Conservation (phyloP, 306 rosid genomes). For the Purshia tridentata region DNA sequence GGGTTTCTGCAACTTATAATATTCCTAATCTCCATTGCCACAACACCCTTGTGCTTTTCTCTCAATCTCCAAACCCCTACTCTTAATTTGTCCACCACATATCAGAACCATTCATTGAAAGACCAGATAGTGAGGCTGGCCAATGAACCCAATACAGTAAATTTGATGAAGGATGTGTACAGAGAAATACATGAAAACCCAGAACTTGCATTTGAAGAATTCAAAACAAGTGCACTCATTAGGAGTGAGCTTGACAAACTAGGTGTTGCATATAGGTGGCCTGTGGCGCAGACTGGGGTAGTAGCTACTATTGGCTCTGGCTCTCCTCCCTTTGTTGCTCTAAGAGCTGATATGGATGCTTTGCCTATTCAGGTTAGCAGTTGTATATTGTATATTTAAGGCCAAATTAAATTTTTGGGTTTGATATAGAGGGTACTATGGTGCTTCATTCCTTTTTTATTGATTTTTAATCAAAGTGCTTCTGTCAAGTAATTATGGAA, state of each 20-base stretch:
- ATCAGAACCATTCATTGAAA: conserved; percentile 26
- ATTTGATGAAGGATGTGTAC: conserved; percentile 69
- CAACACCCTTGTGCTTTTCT: conserved; percentile 33
- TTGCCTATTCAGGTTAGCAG: conserved; percentile 72
- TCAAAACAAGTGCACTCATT: conserved; percentile 63
- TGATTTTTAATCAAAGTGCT: background rate
- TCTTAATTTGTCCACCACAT: background rate
- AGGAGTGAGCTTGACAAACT: conserved; percentile 63
- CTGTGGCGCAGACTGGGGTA: conserved; percentile 72
- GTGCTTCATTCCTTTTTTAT: background rate
- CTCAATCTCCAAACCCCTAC: conserved; percentile 21
- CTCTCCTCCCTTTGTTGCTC: conserved; percentile 75
- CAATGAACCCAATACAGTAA: conserved; percentile 39
- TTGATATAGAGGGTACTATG: background rate
- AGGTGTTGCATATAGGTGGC: conserved; percentile 71
- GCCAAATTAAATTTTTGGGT: conserved; percentile 6
- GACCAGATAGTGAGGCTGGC: conserved; percentile 52
- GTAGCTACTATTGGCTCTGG: conserved; percentile 85
- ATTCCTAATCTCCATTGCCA: conserved; percentile 33
- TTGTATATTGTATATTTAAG: too few relatives aligned
- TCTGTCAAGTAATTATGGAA: background rate
- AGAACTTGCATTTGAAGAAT: conserved; percentile 75
- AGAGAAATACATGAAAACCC: conserved; percentile 84
- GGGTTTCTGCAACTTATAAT: conserved; percentile 16
- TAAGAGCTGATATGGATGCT: conserved; percentile 96